Evolutionary conservation across 1,284 basidiomycete species (phyloP), one percentile per base, ranked within the genome.

Genomic region (Takashimella tepidaria): DNA sequence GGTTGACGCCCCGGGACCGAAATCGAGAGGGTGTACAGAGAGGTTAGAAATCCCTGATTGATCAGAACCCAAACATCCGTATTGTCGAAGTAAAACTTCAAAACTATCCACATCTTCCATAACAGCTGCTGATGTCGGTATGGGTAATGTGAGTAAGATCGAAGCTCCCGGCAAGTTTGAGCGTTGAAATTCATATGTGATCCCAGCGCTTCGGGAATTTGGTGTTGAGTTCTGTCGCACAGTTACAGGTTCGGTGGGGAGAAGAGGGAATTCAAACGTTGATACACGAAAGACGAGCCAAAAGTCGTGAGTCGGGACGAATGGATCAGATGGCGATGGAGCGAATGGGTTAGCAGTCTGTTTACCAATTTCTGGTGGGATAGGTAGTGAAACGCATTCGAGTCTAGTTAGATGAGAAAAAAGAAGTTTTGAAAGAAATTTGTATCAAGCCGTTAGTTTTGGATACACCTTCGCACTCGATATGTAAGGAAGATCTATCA

Each of bases 41-140:
- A 72, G 45, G 8, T 57, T 58, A 1, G 56, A 43, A 31, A 73
- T 53, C 13, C 62, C 72, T 16, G 66, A 62, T 2, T 53, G 49
- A 27, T 67, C 64, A 3, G 56, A 54, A 6, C 52, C 58, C 4
- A 79, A 59, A 11, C 63, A 67, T 10, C 80, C 81, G 66, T 89
- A 89, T 64, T 89, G 86, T 13, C 79, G 70, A 4, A 89, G 67
- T 45, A 89, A 79, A 21, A 82, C 79, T 63, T 89, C 86, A 54
- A 89, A 83, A 0, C 83, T 83, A 52, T 86, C 83, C 37, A 86
- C 59, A 62, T 86, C 84, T 58, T 87, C 83, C 41, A 77, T 47
- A 16, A 80, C 74, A 13, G 78, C 73, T 6, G 72, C 56, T 12
- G 70, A 66, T 10, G 51, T 55, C 0, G 80, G 76, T 4, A 51